Conservation (phyloP, 2,329 filamentous ascomycete genomes). For the Ophiostoma tasmaniense region DNA sequence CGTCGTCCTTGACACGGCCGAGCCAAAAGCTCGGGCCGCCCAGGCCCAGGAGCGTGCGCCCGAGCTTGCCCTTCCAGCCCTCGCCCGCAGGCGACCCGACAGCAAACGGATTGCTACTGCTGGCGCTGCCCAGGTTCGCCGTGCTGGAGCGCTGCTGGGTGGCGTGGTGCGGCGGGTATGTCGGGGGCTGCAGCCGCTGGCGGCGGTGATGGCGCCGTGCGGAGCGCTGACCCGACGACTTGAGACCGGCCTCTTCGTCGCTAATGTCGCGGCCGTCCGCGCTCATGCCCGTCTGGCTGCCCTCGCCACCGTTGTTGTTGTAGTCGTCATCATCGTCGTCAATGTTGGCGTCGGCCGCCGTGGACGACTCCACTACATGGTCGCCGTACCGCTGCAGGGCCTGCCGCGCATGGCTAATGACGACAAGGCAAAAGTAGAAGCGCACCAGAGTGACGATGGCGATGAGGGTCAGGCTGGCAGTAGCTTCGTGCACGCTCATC, state of each 20-base stretch:
- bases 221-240: conserved; percentile 7
- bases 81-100: conserved; percentile 61
- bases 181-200: conserved; percentile 33
- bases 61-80: conserved; percentile 70
- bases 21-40: conserved; percentile 77
- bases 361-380: conserved; percentile 12
- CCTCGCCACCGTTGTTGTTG: conserved; percentile 8
- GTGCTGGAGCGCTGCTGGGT: not conserved
- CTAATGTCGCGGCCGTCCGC: conserved; percentile 25
- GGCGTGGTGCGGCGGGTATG: not conserved
- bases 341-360: conserved; percentile 31
- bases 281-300: conserved; percentile 26
- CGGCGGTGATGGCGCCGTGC: conserved; percentile 19
- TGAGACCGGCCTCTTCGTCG: conserved; percentile 18
- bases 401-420: conserved; percentile 73
- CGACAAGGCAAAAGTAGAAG: conserved; percentile 74
- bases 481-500: conserved; percentile 47
- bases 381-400: conserved; percentile 63
- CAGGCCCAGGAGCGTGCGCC: conserved; percentile 67
- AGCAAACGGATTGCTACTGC: conserved; percentile 49
- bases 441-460: conserved; percentile 64
- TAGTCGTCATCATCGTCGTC: conserved; percentile 35
- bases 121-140: conserved; percentile 27
- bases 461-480: conserved; percentile 70
- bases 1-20: conserved; percentile 51